These are phyloP conservation scores for Furcasterigmium furcatum DNA, from an alignment of 2,329 filamentous ascomycete genomes.

Conservation along the genomic window DNA sequence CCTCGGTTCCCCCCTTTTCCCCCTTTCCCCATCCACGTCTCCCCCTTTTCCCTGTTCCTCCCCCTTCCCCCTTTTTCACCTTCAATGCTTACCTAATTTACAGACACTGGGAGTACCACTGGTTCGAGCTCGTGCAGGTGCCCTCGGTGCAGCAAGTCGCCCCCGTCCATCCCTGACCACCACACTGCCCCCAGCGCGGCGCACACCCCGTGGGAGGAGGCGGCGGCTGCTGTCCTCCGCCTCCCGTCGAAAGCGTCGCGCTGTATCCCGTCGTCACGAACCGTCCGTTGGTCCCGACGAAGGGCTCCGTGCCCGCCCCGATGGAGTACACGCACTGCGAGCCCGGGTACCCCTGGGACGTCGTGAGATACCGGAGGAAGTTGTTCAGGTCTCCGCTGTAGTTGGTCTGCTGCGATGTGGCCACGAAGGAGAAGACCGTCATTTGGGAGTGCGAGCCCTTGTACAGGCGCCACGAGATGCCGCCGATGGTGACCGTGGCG, in stretches of 20 bases:
- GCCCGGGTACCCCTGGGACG: slow-evolving; percentile 38
- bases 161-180: slow-evolving; percentile 18
- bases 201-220: slow-evolving; percentile 1
- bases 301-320: slow-evolving; percentile 54
- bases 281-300: slow-evolving; percentile 38
- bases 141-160: slow-evolving; percentile 20
- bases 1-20: too few species aligned
- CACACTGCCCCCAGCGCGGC: slow-evolving; percentile 18
- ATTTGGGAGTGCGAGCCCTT: slow-evolving; percentile 52
- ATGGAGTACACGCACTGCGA: slow-evolving; percentile 51
- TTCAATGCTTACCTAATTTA: too few species aligned
- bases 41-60: too few species aligned
- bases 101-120: slow-evolving; percentile 24
- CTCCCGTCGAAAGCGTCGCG: slow-evolving; percentile 1
- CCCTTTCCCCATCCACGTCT: too few species aligned
- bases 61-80: too few species aligned
- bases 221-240: not conserved
- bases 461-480: slow-evolving; percentile 51
- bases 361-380: slow-evolving; percentile 52
- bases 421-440: slow-evolving; percentile 53
- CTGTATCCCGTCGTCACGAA: slow-evolving; percentile 15
- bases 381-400: slow-evolving; percentile 53
- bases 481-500: slow-evolving; percentile 50
- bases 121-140: slow-evolving; percentile 19
- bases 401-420: slow-evolving; percentile 32